Base-by-base conservation (phyloP, 176 grass and related monocot genomes). In the Elaeis guineensis region DNA sequence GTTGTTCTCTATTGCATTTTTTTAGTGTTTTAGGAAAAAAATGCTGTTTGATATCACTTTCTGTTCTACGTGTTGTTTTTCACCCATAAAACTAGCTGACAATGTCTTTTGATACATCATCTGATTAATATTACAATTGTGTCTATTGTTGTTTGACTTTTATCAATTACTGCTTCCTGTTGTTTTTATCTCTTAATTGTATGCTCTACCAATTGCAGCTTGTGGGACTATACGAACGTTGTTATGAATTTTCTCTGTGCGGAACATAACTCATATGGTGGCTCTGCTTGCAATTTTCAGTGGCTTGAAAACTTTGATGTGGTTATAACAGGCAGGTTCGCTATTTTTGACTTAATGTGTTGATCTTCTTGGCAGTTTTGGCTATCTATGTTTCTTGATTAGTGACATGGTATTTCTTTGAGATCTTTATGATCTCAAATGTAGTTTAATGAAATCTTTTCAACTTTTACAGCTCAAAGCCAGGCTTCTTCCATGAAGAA, bases 261-360 rank as follows among this genome's bases (percentile, higher is more conserved):
- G 21, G 71, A 70, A 57, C 69, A 80, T 77, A 80, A 78, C 50
- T 69, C 72, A 17, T 69, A 80, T 88, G 75, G 69, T 57, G 56
- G 49, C 7, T 65, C 78, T 64, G 48, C 64, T 88, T 72, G 78
- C 55, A 85, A 83, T 54, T 83, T 73, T 54, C 79, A 73, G 5
- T 97, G 93, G 93, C 81, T 97, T 78, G 63, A 80, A 58, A 88
- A 89, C 80, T 97, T 97, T 73, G 93, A 97, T 83, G 77, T 97
- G 58, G 81, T 97, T 58, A 89, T 97, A 75, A 97, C 93, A 50
- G 93, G 93, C 63, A 97, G 93, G 93, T 97, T 48, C 35, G 35
- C 35, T 44, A 44, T 44, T 44, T 44, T 44, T 9, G 3, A 44
- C 35, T 44, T 14, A 2, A 44, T 14, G 35, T 44, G 9, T 44